Base-by-base conservation (phyloP, 1,284 basidiomycete genomes). In the Waitea zeae region DNA sequence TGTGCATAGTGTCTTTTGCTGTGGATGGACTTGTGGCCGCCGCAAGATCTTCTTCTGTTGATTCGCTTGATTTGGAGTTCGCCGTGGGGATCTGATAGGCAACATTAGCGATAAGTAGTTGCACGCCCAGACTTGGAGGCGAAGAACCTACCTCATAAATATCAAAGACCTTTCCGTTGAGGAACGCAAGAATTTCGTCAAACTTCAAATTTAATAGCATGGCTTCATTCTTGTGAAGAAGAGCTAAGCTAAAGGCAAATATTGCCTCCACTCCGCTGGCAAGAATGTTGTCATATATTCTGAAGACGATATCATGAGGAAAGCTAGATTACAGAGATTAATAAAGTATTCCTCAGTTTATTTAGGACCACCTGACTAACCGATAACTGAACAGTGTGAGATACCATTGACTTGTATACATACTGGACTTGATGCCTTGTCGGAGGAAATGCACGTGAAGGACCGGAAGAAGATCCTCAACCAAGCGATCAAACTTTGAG, bases 381-480 rank as follows among this genome's bases (percentile, higher is more conserved):
- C 83, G 72, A 54, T 90, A 93, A 45, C 87, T 88, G 59, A 97
- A 98, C 50, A 98, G 64, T 0, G 93, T 98, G 53, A 98, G 67
- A 57, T 97, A 96, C 93, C 95, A 98, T 49, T 96, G 90, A 12
- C 83, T 89, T 47, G 78, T 82, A 50, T 84, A 98, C 90, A 97
- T 97, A 57, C 82, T 90, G 33, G 86, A 89, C 54, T 93, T 95
- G 49, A 97, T 63, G 20, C 93, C 92, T 54, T 95, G 84, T 30
- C 92, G 71, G 20, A 90, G 58, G 46, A 98, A 81, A 55, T 97
- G 95, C 13, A 88, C 59, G 50, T 96, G 82, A 5, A 98, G 60
- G 5, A 93, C 77, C 3, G 93, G 93, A 2, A 96, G 59, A 4
- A 90, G 52, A 42, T 98, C 93, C 52, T 98, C 93, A 17, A 96